Conservation (phyloP, 2,329 filamentous ascomycete species). For the Aureobasidium lini region DNA sequence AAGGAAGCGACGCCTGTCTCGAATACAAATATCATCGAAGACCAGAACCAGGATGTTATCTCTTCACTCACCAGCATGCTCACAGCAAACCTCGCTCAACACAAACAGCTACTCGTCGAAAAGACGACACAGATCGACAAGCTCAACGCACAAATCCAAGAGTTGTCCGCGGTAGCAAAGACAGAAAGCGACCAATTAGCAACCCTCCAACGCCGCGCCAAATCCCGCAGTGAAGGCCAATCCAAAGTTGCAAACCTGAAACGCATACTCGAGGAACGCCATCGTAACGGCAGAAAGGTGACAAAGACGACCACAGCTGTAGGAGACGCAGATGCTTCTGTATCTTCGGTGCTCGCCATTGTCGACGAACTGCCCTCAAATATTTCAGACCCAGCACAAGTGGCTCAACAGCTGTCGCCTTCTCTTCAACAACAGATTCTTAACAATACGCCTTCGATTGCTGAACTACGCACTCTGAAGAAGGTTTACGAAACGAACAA, state of each 20-base stretch:
- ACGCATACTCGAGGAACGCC: slow-evolving; percentile 56
- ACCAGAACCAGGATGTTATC: slow-evolving; percentile 73
- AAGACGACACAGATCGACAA: slow-evolving; percentile 80
- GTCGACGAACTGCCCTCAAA: neutral
- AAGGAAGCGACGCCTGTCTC: slow-evolving; percentile 33
- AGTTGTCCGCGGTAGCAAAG: slow-evolving; percentile 69
- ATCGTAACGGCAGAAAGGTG: slow-evolving; percentile 29
- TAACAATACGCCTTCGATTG: neutral
- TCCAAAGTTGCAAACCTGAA: slow-evolving; percentile 72
- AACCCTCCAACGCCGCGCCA: slow-evolving; percentile 56
- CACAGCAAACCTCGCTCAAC: slow-evolving; percentile 67
- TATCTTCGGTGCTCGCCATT: neutral
- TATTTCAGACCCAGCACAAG: neutral
- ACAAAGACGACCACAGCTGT: neutral
- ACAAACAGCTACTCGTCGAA: slow-evolving; percentile 70
- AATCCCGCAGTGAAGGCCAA: slow-evolving; percentile 56
- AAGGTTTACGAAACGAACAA: slow-evolving; percentile 65
- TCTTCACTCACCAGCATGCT: slow-evolving; percentile 77
- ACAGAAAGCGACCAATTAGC: slow-evolving; percentile 70
- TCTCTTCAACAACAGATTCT: slow-evolving; percentile 3
- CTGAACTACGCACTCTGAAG: slow-evolving; percentile 55
- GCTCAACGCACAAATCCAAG: slow-evolving; percentile 72
- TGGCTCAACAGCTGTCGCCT: neutral
- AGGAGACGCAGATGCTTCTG: slow-evolving; percentile 3
- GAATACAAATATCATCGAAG: slow-evolving; percentile 35